Base-by-base conservation (phyloP, 2,329 filamentous ascomycete genomes). In the Orbilia oligospora region DNA sequence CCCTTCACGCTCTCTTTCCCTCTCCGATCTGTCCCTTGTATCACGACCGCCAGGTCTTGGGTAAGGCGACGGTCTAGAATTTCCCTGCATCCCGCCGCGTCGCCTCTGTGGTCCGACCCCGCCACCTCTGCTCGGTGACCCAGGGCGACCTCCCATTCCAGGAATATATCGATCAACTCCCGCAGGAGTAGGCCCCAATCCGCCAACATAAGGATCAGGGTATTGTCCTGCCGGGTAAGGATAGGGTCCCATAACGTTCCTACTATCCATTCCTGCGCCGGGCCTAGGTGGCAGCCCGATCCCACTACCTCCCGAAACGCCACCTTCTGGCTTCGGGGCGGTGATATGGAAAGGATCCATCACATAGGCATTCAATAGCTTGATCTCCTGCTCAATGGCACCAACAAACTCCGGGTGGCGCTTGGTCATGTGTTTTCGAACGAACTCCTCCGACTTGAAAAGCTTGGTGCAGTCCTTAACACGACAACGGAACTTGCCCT, bases 341-440 rank as follows among this genome's bases (percentile, higher is more conserved):
- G 10, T 94, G 97, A 0, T 96, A 93, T 41, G 94, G 94, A 83
- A 99, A 48, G 96, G 96, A 83, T 99, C 96, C 53, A 97, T 88
- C 36, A 97, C 94, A 83, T 99, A 99, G 33, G 91, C 90, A 83
- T 99, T 99, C 83, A 99, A 92, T 16, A 98, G 90, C 73, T 92
- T 87, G 87, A 97, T 94, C 86, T 97, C 95, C 83, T 91, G 90
- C 84, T 91, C 92, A 80, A 97, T 86, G 67, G 87, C 89, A 38
- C 94, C 91, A 53, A 92, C 88, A 92, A 94, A 99, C 68, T 98
- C 95, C 0, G 89, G 84, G 84, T 99, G 96, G 73, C 97, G 91
- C 86, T 99, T 99, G 85, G 98, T 95, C 16, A 98, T 91, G 83
- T 99, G 96, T 87, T 99, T 99, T 83, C 91, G 91, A 95, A 97